These are phyloP conservation scores for Coprinopsis strossmayeri DNA, from an alignment of 768 basidiomycete genomes.

Conservation along the genomic window DNA sequence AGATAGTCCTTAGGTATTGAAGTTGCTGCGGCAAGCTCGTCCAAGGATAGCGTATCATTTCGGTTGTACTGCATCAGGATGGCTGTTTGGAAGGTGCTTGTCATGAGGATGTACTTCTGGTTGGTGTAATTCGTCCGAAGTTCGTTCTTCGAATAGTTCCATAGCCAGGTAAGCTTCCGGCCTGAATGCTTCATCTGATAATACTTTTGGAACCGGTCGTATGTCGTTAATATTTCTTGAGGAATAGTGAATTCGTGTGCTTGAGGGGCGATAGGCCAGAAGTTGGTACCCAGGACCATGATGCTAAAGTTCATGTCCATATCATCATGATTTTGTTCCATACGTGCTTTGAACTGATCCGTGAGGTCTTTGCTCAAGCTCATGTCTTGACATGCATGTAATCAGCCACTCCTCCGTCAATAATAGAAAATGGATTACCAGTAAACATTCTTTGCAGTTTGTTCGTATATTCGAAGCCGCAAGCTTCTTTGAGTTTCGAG, in stretches of 20 bases:
- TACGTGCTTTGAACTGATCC: constrained; percentile 90
- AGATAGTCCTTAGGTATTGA: constrained; percentile 75
- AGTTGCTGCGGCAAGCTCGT: constrained; percentile 76
- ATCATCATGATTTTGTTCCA: constrained; percentile 81
- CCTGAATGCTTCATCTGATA: constrained; percentile 93
- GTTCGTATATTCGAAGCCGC: constrained; percentile 98
- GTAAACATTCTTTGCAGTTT: constrained; percentile 99
- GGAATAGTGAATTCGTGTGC: constrained; percentile 86
- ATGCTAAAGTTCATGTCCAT: constrained; percentile 87
- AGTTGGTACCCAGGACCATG: constrained; percentile 92
- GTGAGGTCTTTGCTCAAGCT: constrained; percentile 92
- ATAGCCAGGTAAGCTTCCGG: constrained; percentile 94
- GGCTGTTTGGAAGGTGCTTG: constrained; percentile 91
- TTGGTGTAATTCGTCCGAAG: constrained; percentile 87
- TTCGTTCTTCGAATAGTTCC: constrained; percentile 98
- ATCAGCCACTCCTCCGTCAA: too few relatives aligned
- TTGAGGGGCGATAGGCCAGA: constrained; percentile 89
- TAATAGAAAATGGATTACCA: constrained; percentile 86
- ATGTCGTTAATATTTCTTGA: constrained; percentile 76
- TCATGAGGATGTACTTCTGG: constrained; percentile 95
- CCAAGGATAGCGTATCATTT: constrained; percentile 76
- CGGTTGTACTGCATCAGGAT: constrained; percentile 93
- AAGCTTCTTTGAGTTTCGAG: constrained; percentile 95
- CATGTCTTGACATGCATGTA: constrained; percentile 97
- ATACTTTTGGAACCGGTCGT: constrained; percentile 88